These are phyloP conservation scores for Xylaria sp. DNA, from an alignment of 2,329 filamentous ascomycete genomes.

Conservation along the genomic window DNA sequence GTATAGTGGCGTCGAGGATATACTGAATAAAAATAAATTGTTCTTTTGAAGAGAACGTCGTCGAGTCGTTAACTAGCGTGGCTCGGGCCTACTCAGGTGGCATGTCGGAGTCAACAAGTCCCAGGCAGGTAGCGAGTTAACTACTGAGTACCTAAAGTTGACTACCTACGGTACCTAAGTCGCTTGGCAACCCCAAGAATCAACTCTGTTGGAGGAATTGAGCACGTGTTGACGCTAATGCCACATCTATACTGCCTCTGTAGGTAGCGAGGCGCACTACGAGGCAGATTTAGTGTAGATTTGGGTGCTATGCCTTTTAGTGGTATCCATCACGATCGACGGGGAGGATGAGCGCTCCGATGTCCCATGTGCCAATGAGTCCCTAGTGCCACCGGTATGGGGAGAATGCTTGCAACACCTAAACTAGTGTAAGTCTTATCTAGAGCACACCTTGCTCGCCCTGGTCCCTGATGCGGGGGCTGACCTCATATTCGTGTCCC, in stretches of 20 bases:
- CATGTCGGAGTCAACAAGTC: neutral
- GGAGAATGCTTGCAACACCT: neutral
- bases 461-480: neutral
- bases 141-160: neutral
- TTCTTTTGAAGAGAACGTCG: no score
- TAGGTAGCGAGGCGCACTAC: neutral
- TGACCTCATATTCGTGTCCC: conserved; percentile 12
- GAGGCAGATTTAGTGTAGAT: conserved; percentile 8
- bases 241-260: neutral
- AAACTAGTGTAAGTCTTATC: neutral
- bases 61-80: no score
- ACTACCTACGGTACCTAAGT: no score
- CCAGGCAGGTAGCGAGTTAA: neutral
- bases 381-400: neutral
- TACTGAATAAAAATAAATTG: no score
- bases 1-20: no score
- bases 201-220: neutral
- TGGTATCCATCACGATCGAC: no score
- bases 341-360: neutral
- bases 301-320: no score
- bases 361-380: neutral
- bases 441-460: no score
- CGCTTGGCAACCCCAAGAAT: neutral
- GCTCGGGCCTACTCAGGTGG: no score
- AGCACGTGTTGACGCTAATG: conserved; percentile 14